These are phyloP conservation scores for Dillenia turbinata DNA, from an alignment of 164 flowering plant genomes.

Conservation along the genomic window DNA sequence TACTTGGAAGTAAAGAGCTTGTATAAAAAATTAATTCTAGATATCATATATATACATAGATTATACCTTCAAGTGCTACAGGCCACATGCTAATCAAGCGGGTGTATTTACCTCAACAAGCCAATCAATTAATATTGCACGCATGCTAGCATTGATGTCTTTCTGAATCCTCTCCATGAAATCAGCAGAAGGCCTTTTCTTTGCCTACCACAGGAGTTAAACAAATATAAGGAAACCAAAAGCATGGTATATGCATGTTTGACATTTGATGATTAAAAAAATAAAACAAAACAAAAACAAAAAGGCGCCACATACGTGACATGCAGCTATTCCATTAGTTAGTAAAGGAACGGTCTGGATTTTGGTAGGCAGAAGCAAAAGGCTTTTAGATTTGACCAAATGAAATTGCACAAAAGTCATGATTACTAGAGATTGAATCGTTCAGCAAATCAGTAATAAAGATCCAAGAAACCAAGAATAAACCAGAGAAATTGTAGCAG, in stretches of 20 bases:
- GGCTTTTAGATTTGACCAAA: too few relatives aligned
- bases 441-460: background rate
- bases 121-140: slow-evolving; percentile 91
- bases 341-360: too few relatives aligned
- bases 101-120: slow-evolving; percentile 75
- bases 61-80: too few relatives aligned
- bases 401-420: too few relatives aligned
- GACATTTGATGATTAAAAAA: background rate
- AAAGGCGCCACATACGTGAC: background rate
- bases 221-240: background rate
- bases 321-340: background rate
- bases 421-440: too few relatives aligned
- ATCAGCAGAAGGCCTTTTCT: slow-evolving; percentile 84
- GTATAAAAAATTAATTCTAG: too few relatives aligned
- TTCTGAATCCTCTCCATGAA: slow-evolving; percentile 87
- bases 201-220: slow-evolving; percentile 30
- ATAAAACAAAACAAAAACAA: background rate
- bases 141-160: slow-evolving; percentile 89
- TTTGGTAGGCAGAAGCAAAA: too few relatives aligned
- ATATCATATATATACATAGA: too few relatives aligned
- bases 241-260: background rate
- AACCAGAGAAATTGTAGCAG: background rate
- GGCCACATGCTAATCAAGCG: too few relatives aligned
- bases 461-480: background rate
- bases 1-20: slow-evolving; percentile 1